Evolutionary conservation across 1,284 basidiomycete species (phyloP).

Genomic region (Rhizoctonia solani): DNA sequence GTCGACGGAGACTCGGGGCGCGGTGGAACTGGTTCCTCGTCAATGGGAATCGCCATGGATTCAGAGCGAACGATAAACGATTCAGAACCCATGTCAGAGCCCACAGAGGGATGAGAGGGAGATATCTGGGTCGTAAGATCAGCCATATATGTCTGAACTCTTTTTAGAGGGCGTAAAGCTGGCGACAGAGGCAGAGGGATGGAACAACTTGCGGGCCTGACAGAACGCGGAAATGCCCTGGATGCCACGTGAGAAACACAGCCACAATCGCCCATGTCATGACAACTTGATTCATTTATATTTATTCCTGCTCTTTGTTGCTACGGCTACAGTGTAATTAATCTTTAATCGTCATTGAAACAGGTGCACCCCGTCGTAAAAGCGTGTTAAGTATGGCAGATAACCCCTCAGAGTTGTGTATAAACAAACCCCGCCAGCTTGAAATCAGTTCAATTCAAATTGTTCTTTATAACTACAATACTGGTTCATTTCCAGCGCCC

Average conservation of each 20-base stretch:
- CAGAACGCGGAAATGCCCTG: neutral
- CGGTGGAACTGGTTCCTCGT: neutral
- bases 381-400: no score
- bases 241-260: conserved; percentile 29
- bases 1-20: neutral
- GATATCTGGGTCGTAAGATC: neutral
- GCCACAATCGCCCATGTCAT: neutral
- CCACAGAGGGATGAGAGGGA: neutral
- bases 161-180: neutral
- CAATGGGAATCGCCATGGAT: neutral
- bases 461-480: conserved; percentile 6
- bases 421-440: no score
- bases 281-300: no score
- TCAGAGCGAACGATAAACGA: conserved; percentile 26
- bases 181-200: neutral
- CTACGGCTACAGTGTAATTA: no score
- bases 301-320: no score
- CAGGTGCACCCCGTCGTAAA: no score
- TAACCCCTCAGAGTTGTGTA: no score
- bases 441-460: conserved; percentile 10
- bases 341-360: no score
- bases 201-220: neutral
- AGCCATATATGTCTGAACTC: no score
- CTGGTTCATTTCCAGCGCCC: conserved; percentile 18
- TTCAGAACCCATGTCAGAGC: neutral